Evolutionary conservation across 2,329 filamentous ascomycete genomes (phyloP).

Genomic region (Nemania diffusa): DNA sequence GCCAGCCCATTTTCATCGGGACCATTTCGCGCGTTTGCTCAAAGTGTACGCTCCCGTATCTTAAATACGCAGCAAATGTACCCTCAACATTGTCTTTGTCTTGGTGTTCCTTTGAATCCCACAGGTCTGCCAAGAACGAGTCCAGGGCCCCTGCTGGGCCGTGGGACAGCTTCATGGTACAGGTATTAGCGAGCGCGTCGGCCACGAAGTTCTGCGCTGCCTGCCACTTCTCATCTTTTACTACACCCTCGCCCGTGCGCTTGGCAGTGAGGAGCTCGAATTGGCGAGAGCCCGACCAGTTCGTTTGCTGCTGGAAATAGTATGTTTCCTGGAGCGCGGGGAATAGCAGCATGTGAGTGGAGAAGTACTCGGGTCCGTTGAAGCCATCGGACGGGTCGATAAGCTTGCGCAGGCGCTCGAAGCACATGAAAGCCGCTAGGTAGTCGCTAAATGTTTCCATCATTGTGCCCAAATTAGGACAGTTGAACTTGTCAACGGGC

Average conservation of each 20-base stretch:
- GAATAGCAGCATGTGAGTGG: conserved; percentile 48
- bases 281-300: conserved; percentile 48
- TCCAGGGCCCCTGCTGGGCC: conserved; percentile 45
- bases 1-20: conserved; percentile 40
- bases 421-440: conserved; percentile 46
- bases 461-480: conserved; percentile 39
- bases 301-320: conserved; percentile 47
- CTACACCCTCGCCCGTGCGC: conserved; percentile 40
- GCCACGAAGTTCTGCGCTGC: conserved; percentile 46
- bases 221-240: conserved; percentile 45
- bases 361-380: conserved; percentile 50
- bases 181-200: conserved; percentile 48
- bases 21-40: conserved; percentile 44
- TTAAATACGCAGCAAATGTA: conserved; percentile 47
- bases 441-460: conserved; percentile 49
- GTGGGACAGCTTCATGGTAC: conserved; percentile 51
- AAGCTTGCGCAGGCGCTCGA: conserved; percentile 50
- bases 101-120: conserved; percentile 48
- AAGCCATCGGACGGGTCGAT: conserved; percentile 50
- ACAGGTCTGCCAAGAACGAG: conserved; percentile 48
- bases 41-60: conserved; percentile 47
- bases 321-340: conserved; percentile 47
- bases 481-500: conserved; percentile 42
- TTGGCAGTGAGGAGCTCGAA: conserved; percentile 48
- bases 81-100: conserved; percentile 46